Evolutionary conservation across 2,329 filamentous ascomycete species (phyloP), one percentile per base, ranked within the genome.

Genomic region (Fusarium sp.): DNA sequence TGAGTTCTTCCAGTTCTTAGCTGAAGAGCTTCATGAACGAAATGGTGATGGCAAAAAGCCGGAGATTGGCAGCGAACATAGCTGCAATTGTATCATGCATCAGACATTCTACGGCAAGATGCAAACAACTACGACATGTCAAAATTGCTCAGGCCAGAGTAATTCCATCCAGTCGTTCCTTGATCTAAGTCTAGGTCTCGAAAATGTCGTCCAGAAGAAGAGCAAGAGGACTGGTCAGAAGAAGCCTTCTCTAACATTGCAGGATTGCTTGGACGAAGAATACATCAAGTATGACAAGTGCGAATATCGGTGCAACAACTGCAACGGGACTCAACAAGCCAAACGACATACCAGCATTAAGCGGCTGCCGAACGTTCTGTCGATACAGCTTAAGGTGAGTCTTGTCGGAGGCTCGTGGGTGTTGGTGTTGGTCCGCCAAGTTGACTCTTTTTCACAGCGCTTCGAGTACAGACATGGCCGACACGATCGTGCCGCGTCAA

Each of bases 1-100:
- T 80, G 96, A 98, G 81, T 98, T 97, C 83, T 97, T 98, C 82
- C 95, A 98, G 80, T 98, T 97, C 79, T 89, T 98, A 39, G 92
- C 97, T 41, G 96, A 98, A 84, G 94, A 96, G 77, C 87, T 99
- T 22, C 96, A 98, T 80, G 90, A 93, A 79, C 89, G 94, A 45
- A 96, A 95, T 76, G 91, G 91, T 20, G 91, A 93, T 73, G 88
- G 89, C 44, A 92, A 91, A 79, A 89, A 85, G 76, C 88, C 89
- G 36, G 90, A 88, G 80, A 88, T 80, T 57, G 88, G 85, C 70
- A 89, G 87, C 72, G 89, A 90, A 78, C 88, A 90, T 78, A 89
- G 84, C 75, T 98, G 96, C 85, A 90, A 92, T 67, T 99, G 96
- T 82, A 94, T 98, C 78, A 93, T 98, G 76, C 96, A 98, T 81